phyloP scores from a whole-genome alignment of 257 asterid species.

The Primulina eburnea region DNA sequence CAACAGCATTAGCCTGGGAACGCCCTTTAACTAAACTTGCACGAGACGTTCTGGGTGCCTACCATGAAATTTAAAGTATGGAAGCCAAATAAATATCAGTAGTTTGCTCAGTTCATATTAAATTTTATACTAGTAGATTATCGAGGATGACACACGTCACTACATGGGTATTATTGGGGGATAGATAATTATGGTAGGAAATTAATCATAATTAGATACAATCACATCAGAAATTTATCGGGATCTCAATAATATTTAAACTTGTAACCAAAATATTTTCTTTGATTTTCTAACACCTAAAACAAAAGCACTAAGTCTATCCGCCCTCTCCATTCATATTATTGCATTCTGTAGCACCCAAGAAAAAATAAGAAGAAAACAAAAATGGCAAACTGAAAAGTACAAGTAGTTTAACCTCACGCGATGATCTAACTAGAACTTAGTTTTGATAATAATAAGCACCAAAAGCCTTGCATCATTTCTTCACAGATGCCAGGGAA shows the following conservation, averaged over 20 bases:
- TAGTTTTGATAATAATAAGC: background rate
- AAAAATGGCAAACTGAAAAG: background rate
- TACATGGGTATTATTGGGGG: too few species aligned
- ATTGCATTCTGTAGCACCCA: background rate
- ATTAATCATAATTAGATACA: background rate
- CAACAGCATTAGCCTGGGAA: slow-evolving; percentile 91
- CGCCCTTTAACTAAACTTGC: slow-evolving; percentile 89
- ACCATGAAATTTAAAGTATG: slow-evolving; percentile 29
- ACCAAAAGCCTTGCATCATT: background rate
- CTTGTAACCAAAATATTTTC: background rate
- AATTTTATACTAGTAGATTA: background rate
- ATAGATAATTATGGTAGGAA: background rate
- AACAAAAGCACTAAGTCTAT: background rate
- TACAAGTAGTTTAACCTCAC: background rate
- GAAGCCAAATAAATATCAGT: slow-evolving; percentile 12
- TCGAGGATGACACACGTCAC: background rate
- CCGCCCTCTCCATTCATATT: background rate
- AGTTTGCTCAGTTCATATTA: background rate
- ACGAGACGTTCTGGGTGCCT: slow-evolving; percentile 98
- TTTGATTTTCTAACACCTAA: background rate
- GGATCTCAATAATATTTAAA: background rate
- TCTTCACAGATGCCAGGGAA: background rate
- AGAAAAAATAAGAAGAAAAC: background rate
- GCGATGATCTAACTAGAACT: background rate
- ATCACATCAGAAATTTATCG: background rate